These are phyloP conservation scores for Populus alba DNA, from an alignment of 345 rosid species.

Conservation along the genomic window DNA sequence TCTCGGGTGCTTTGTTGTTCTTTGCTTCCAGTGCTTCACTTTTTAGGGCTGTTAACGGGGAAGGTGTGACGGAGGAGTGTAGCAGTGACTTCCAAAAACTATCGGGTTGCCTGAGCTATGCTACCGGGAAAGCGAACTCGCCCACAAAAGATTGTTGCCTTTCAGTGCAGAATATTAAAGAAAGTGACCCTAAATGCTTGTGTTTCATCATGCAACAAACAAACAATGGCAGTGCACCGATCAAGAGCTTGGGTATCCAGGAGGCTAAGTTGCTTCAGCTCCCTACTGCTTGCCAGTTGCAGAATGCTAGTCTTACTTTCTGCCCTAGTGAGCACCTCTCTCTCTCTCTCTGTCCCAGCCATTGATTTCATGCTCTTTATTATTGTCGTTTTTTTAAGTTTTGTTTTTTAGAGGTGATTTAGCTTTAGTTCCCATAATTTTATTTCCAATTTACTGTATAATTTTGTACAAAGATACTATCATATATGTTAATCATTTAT, in stretches of 20 bases:
- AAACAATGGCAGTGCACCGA: constrained; percentile 38
- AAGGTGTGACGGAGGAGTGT: constrained; percentile 31
- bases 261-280: constrained; percentile 67
- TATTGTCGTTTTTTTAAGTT: not conserved
- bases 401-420: not conserved
- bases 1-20: not conserved
- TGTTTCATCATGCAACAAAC: constrained; percentile 68
- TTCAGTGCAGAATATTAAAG: constrained; percentile 49
- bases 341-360: not conserved
- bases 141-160: constrained; percentile 70
- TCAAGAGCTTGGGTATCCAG: constrained; percentile 69
- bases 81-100: constrained; percentile 47
- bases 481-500: not conserved
- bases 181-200: constrained; percentile 67
- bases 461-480: not conserved
- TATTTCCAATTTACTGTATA: not conserved
- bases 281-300: constrained; percentile 69
- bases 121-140: constrained; percentile 47
- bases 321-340: constrained; percentile 59
- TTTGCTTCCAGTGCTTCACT: constrained; percentile 16
- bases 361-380: not conserved
- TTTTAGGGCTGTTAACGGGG: constrained; percentile 9
- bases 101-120: constrained; percentile 58
- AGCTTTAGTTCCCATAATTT: not conserved
- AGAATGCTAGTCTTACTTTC: constrained; percentile 54